Evolutionary conservation across 2,329 filamentous ascomycete species (phyloP).

Genomic region (Diaporthe citri): DNA sequence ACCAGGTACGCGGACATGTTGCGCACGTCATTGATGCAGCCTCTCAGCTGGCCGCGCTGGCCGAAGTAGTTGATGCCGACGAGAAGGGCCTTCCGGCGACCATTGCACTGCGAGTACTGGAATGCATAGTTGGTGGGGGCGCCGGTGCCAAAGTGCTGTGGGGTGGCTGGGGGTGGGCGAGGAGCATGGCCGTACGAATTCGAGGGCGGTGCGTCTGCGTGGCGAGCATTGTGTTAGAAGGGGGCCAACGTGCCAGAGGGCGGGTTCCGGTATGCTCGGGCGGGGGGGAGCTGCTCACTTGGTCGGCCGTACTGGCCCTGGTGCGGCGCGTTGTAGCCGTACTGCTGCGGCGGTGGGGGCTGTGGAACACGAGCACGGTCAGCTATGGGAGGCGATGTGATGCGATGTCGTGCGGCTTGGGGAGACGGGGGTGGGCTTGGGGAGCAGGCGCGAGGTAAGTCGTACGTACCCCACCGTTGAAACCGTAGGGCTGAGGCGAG

Average conservation of each 20-base stretch:
- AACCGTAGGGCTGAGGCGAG: constrained; percentile 60
- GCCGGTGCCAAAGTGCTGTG: constrained; percentile 82
- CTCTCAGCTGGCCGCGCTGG: constrained; percentile 88
- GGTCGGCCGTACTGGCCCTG: constrained; percentile 63
- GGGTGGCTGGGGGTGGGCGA: constrained; percentile 73
- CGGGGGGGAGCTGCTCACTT: constrained; percentile 51
- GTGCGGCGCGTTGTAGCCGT: constrained; percentile 56
- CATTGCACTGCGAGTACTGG: constrained; percentile 92
- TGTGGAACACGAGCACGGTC: constrained; percentile 42
- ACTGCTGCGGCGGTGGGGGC: constrained; percentile 56
- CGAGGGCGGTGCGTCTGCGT: constrained; percentile 42
- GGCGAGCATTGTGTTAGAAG: constrained; percentile 24
- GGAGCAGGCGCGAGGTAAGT: background rate
- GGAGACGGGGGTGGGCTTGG: constrained; percentile 26
- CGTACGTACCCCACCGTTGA: constrained; percentile 31
- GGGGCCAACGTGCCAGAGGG: background rate
- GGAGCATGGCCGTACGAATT: constrained; percentile 69
- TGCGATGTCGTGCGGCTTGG: background rate
- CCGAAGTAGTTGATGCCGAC: constrained; percentile 98
- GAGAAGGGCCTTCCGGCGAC: constrained; percentile 86
- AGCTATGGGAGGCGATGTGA: constrained; percentile 1
- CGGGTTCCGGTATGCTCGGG: background rate
- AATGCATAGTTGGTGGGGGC: constrained; percentile 86
- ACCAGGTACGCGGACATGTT: constrained; percentile 96
- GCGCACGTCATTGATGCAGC: constrained; percentile 97